phyloP scores from a whole-genome alignment of 2,329 filamentous ascomycete species.

The Ceratocystiopsis brevicomis region DNA sequence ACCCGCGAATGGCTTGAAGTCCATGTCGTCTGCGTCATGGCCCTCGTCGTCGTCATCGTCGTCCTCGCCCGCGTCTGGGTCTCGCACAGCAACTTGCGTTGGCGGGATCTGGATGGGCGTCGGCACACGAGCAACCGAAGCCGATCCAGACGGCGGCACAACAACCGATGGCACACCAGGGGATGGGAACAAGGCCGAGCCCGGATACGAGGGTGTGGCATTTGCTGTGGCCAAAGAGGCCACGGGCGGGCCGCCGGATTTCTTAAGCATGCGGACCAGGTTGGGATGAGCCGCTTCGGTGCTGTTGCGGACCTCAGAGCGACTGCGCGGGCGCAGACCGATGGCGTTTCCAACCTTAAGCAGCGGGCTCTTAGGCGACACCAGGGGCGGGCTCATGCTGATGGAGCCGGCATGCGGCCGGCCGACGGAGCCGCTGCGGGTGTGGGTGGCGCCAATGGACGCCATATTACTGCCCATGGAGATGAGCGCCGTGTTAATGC shows the following conservation, averaged over 20 bases:
- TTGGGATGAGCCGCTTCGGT: slow-evolving; percentile 21
- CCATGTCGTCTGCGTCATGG: slow-evolving; percentile 39
- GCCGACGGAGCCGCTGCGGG: slow-evolving; percentile 41
- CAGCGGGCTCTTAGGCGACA: slow-evolving; percentile 29
- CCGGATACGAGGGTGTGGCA: slow-evolving; percentile 5
- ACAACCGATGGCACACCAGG: too few species aligned
- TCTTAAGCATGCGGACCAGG: slow-evolving; percentile 32
- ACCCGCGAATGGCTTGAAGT: slow-evolving; percentile 27
- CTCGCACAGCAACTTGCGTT: slow-evolving; percentile 7
- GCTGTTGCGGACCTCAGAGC: slow-evolving; percentile 28
- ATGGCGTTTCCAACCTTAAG: slow-evolving; percentile 29
- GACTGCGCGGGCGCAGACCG: slow-evolving; percentile 33
- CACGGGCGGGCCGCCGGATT: slow-evolving; percentile 33
- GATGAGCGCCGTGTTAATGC: slow-evolving; percentile 38
- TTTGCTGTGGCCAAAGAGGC: slow-evolving; percentile 25
- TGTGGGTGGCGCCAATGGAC: slow-evolving; percentile 36
- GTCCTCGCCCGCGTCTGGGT: slow-evolving; percentile 26
- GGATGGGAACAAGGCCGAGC: not conserved
- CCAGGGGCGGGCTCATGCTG: slow-evolving; percentile 18
- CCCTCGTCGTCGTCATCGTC: slow-evolving; percentile 49
- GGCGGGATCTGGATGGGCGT: slow-evolving; percentile 5
- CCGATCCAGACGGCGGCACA: too few species aligned
- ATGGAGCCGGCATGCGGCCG: slow-evolving; percentile 4
- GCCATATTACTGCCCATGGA: slow-evolving; percentile 36
- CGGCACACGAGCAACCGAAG: not conserved